A percentile compares a stretch with the other conserved stretches of the same genome.
These are phyloP conservation scores for Coccomyxa sp. DNA, from an alignment of 139 green algal genomes.

Conservation along the genomic window DNA sequence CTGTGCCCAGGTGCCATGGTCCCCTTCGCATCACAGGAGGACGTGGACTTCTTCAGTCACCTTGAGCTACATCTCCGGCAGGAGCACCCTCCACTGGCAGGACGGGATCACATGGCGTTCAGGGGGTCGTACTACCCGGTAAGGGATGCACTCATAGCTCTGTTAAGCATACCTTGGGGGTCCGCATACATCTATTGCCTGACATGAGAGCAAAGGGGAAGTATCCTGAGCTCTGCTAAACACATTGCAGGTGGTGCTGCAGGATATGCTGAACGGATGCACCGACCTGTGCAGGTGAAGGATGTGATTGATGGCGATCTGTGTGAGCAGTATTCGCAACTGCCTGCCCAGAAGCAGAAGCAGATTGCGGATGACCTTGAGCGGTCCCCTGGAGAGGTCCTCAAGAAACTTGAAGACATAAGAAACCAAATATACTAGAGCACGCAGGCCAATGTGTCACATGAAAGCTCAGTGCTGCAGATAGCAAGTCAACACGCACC, in stretches of 20 bases:
- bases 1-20: slow-evolving; percentile 74
- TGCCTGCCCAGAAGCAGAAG: slow-evolving; percentile 72
- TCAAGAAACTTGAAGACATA: slow-evolving; percentile 98
- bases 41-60: slow-evolving; percentile 97
- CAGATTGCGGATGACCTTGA: slow-evolving; percentile 89
- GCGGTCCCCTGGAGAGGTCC: slow-evolving; percentile 83
- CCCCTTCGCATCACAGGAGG: slow-evolving; percentile 81
- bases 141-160: too few relatives aligned
- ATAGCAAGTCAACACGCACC: too few relatives aligned
- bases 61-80: slow-evolving; percentile 99
- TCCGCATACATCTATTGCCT: too few relatives aligned
- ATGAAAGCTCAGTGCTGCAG: too few relatives aligned
- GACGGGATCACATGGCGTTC: slow-evolving; percentile 91
- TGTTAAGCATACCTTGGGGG: too few relatives aligned
- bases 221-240: too few relatives aligned
- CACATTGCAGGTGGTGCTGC: too few relatives aligned
- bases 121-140: slow-evolving; percentile 80
- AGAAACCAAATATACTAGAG: slow-evolving; percentile 62
- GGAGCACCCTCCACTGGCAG: slow-evolving; percentile 85
- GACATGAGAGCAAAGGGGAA: too few relatives aligned
- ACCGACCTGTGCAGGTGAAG: slow-evolving; percentile 62
- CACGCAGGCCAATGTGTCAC: too few relatives aligned
- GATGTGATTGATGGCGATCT: slow-evolving; percentile 95
- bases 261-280: too few relatives aligned
- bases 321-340: slow-evolving; percentile 82